These are phyloP conservation scores for Pseudozyma pruni DNA, from an alignment of 1,284 basidiomycete species.

Conservation along the genomic window DNA sequence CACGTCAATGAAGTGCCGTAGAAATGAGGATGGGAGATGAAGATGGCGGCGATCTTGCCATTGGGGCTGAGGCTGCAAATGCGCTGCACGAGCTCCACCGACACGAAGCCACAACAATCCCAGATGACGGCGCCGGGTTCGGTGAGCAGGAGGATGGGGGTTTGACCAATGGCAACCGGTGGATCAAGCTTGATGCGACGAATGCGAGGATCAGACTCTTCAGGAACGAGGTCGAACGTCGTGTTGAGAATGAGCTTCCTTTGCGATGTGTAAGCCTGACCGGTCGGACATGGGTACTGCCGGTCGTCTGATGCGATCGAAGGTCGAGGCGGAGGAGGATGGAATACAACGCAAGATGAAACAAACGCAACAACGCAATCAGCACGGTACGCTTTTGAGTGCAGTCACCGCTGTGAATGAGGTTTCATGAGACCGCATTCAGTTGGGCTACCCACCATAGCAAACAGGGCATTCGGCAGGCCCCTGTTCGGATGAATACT, in stretches of 20 bases:
- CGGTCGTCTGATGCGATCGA: conserved; percentile 20
- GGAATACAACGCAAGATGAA: neutral
- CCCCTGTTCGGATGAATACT: conserved; percentile 18
- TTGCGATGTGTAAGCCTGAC: conserved; percentile 28
- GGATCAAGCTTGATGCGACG: conserved; percentile 33
- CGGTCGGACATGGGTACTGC: conserved; percentile 26
- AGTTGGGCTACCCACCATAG: conserved; percentile 20
- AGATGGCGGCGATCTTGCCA: conserved; percentile 27
- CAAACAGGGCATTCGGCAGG: conserved; percentile 33
- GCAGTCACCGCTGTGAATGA: neutral
- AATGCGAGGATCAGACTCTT: conserved; percentile 29
- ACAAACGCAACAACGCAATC: neutral
- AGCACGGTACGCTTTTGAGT: neutral
- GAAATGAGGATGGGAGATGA: conserved; percentile 45
- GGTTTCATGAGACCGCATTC: neutral
- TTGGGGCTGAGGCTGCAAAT: conserved; percentile 27
- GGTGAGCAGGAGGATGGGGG: conserved; percentile 34
- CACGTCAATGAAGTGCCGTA: conserved; percentile 26
- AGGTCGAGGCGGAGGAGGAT: neutral
- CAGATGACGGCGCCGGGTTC: conserved; percentile 23
- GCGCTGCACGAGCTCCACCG: conserved; percentile 23
- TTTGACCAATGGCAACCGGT: conserved; percentile 40
- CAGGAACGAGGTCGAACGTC: conserved; percentile 22
- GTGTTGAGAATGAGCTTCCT: conserved; percentile 25
- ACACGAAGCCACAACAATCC: conserved; percentile 36